Evolutionary conservation across 129 eudicot genomes (phyloP).

Genomic region (Centrapalus pauciflorus): DNA sequence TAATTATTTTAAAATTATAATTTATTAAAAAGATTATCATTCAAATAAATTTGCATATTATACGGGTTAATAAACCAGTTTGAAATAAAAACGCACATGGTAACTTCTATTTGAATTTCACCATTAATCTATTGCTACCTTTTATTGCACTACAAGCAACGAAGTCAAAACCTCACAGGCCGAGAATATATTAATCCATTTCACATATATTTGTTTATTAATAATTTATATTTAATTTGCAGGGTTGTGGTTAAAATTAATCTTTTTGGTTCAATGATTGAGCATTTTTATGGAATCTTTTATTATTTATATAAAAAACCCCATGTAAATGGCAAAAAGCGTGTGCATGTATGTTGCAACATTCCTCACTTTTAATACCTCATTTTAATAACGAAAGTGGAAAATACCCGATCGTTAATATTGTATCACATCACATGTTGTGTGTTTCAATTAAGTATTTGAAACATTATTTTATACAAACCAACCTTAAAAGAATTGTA

Average conservation of each 20-base stretch:
- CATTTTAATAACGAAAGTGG: background rate
- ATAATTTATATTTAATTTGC: background rate
- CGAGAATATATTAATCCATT: too few species aligned
- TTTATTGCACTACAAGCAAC: constrained; percentile 31
- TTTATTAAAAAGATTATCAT: too few species aligned
- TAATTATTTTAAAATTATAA: too few species aligned
- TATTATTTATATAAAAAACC: too few species aligned
- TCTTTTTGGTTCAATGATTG: constrained; percentile 60
- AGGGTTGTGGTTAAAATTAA: constrained; percentile 34
- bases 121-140: background rate
- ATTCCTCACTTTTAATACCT: constrained; percentile 1
- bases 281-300: constrained; percentile 9
- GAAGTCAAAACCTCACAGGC: constrained; percentile 4
- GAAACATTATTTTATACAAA: too few species aligned
- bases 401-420: too few species aligned
- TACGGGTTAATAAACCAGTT: too few species aligned
- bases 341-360: constrained; percentile 12
- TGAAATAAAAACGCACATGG: too few species aligned
- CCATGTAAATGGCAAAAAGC: constrained; percentile 11
- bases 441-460: too few species aligned
- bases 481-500: too few species aligned
- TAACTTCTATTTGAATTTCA: background rate
- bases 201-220: background rate
- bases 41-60: too few species aligned
- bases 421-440: too few species aligned